Base-by-base conservation (phyloP, 2,329 filamentous ascomycete genomes). In the Fusarium sp. region DNA sequence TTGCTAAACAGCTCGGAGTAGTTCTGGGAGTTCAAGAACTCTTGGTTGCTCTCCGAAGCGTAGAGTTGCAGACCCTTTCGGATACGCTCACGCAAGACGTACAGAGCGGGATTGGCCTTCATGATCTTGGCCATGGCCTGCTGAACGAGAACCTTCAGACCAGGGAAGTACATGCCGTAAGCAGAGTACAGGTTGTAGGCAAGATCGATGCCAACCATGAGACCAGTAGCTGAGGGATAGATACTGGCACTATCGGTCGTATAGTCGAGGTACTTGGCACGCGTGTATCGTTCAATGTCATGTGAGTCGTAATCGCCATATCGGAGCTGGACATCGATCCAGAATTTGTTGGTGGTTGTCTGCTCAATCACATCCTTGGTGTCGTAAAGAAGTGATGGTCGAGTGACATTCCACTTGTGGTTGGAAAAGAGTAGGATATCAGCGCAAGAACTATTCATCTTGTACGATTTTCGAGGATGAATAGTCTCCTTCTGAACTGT, bases 71-170 rank as follows among this genome's bases (percentile, higher is more conserved):
- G 88, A 86, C 96, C 96, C 85, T 99, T 99, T 70, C 97, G 89
- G 69, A 99, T 99, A 87, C 96, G 96, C 83, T 99, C 96, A 62
- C 96, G 92, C 62, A 99, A 84, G 52, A 99, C 96, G 78, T 98
- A 99, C 33, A 99, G 83, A 4, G 96, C 96, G 17, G 96, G 96
- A 77, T 99, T 99, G 38, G 96, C 95, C 83, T 99, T 99, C 96
- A 99, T 99, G 78, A 99, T 90, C 89, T 99, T 99, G 49, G 94
- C 94, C 97, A 99, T 99, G 7, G 97, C 96, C 80, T 98, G 95
- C 80, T 99, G 97, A 26, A 99, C 85, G 24, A 99, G 88, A 47
- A 94, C 92, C 86, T 99, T 99, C 65, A 99, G 83, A 76, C 96
- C 96, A 47, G 96, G 96, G 89, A 99, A 99, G 84, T 98, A 99